These are phyloP conservation scores for Annulohypoxylon bovei DNA, from an alignment of 495 filamentous ascomycete genomes.

Conservation along the genomic window DNA sequence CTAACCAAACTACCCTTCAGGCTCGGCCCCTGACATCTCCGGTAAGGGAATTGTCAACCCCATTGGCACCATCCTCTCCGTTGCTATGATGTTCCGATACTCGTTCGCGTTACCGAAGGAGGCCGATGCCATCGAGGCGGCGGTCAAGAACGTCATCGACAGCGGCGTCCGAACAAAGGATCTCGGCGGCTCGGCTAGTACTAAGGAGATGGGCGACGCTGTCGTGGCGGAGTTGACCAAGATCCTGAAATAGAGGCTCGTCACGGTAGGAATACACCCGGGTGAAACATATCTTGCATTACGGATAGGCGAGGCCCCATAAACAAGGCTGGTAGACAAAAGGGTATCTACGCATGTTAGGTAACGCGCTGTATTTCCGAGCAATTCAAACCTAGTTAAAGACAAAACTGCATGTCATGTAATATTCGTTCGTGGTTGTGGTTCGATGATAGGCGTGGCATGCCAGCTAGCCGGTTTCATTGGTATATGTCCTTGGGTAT, in stretches of 20 bases:
- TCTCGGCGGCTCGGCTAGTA: conserved; percentile 76
- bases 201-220: conserved; percentile 84
- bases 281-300: background rate
- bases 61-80: conserved; percentile 82
- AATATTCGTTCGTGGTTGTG: background rate
- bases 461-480: background rate
- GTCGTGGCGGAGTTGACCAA: conserved; percentile 74
- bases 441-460: background rate
- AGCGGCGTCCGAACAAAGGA: conserved; percentile 78
- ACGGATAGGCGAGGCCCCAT: background rate
- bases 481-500: background rate
- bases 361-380: background rate
- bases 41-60: conserved; percentile 91
- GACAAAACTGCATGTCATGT: background rate
- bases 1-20: conserved; percentile 39
- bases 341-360: background rate
- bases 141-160: conserved; percentile 81
- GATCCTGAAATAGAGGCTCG: conserved; percentile 54
- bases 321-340: background rate
- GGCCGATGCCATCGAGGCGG: conserved; percentile 78
- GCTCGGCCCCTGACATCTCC: conserved; percentile 79
- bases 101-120: conserved; percentile 79
- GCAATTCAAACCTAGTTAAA: background rate
- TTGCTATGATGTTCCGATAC: conserved; percentile 93
- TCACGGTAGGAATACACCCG: background rate